These are phyloP conservation scores for Plasmodium fragile DNA, from an alignment of 169 alveolate species.

Conservation along the genomic window DNA sequence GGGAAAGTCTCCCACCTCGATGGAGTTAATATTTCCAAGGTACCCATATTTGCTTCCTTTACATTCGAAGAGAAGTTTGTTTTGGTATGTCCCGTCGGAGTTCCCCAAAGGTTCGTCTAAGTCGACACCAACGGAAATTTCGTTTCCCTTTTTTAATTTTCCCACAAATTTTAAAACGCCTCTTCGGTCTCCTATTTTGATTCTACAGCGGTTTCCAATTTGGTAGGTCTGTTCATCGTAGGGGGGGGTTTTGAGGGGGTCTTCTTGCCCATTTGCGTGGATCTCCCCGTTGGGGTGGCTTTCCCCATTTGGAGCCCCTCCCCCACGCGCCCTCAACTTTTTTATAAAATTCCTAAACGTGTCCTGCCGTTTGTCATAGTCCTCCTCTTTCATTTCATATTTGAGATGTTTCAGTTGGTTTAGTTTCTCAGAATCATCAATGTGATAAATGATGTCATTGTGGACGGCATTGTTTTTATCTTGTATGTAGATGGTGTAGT, in stretches of 20 bases:
- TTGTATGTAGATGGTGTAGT: slow-evolving; percentile 75
- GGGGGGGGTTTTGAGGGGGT: neutral
- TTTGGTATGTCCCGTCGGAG: slow-evolving; percentile 89
- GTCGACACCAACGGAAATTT: slow-evolving; percentile 86
- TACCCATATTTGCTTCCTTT: slow-evolving; percentile 87
- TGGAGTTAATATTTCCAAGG: slow-evolving; percentile 86
- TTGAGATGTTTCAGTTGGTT: slow-evolving; percentile 74
- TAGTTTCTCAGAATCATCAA: slow-evolving; percentile 30
- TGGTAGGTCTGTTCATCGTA: slow-evolving; percentile 60
- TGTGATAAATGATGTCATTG: slow-evolving; percentile 35
- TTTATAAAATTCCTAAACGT: slow-evolving; percentile 88
- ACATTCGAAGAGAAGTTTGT: slow-evolving; percentile 85
- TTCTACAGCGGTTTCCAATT: slow-evolving; percentile 76
- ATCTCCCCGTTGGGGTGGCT: neutral
- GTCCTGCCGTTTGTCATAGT: slow-evolving; percentile 87
- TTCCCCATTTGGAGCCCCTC: neutral
- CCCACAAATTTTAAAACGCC: slow-evolving; percentile 79
- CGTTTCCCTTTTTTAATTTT: slow-evolving; percentile 50
- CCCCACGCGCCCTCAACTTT: slow-evolving; percentile 60
- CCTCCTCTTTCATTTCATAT: slow-evolving; percentile 92
- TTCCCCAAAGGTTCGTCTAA: slow-evolving; percentile 94
- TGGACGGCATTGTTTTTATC: neutral
- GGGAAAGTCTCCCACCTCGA: slow-evolving; percentile 92
- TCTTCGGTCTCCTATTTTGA: slow-evolving; percentile 74
- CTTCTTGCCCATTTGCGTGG: neutral